Conservation (phyloP, 257 asterid genomes). For the Jacaranda mimosifolia region DNA sequence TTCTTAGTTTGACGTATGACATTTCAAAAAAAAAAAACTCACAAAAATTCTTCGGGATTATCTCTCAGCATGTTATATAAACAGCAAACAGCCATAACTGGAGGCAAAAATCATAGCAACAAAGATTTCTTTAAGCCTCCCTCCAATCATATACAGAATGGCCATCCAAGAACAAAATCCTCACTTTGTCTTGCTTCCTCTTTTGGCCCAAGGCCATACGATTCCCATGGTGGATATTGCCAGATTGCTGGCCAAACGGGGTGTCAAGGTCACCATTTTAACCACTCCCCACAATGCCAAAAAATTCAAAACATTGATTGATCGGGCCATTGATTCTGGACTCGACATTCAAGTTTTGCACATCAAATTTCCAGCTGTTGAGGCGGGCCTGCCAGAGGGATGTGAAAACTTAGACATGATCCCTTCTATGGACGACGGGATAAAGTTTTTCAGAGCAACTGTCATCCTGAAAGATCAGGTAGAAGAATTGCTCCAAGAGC, state of each 20-base stretch:
- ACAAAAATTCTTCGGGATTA: no score
- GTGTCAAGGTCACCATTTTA: constrained; percentile 40
- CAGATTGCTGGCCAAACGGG: constrained; percentile 40
- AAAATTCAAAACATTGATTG: constrained; percentile 39
- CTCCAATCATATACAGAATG: background rate
- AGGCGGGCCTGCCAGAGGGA: constrained; percentile 33
- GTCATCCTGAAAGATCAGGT: constrained; percentile 43
- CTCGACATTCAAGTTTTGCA: no score
- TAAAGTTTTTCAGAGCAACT: constrained; percentile 48
- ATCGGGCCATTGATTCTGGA: constrained; percentile 49
- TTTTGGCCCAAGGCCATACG: constrained; percentile 52
- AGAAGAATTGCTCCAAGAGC: constrained; percentile 37
- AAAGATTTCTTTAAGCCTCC: background rate
- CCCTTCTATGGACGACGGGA: constrained; percentile 43
- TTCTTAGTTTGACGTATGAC: no score
- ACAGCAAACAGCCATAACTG: background rate
- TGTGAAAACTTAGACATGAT: constrained; percentile 59
- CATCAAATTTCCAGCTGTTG: no score
- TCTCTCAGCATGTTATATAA: background rate
- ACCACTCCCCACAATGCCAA: constrained; percentile 51
- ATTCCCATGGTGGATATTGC: constrained; percentile 63
- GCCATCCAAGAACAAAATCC: background rate
- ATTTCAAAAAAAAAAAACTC: no score
- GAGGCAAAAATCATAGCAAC: background rate
- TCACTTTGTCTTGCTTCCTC: constrained; percentile 27